Evolutionary conservation across 2,329 filamentous ascomycete genomes (phyloP).

Genomic region (Penicillium brevicompactum): DNA sequence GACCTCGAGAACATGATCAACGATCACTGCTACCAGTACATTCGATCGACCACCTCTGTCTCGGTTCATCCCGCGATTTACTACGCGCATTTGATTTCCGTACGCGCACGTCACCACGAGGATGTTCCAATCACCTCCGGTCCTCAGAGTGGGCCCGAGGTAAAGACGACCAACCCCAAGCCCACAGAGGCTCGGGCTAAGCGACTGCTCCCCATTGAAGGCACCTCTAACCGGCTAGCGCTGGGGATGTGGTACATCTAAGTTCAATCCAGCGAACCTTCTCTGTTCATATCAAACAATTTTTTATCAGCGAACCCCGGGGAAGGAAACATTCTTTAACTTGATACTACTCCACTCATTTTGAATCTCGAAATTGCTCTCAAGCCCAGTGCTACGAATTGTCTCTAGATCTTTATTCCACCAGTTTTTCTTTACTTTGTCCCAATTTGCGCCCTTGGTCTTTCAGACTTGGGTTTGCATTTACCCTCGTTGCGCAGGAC

Average conservation of each 20-base stretch:
- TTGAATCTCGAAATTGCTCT: not conserved
- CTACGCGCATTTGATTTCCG: slow-evolving; percentile 88
- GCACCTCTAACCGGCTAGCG: slow-evolving; percentile 29
- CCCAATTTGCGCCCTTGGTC: not conserved
- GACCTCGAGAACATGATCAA: slow-evolving; percentile 87
- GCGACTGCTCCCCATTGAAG: slow-evolving; percentile 37
- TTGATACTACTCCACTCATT: too few relatives aligned
- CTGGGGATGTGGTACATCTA: slow-evolving; percentile 47
- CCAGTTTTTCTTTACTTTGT: not conserved
- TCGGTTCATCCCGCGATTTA: slow-evolving; percentile 82
- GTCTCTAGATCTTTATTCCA: not conserved
- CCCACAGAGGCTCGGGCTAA: slow-evolving; percentile 34
- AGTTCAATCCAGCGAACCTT: not conserved
- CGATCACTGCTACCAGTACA: slow-evolving; percentile 92
- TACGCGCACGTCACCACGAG: slow-evolving; percentile 77
- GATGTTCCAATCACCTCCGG: slow-evolving; percentile 45
- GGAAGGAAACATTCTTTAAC: not conserved
- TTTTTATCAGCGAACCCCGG: not conserved
- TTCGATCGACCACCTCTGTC: slow-evolving; percentile 87
- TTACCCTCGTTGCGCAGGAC: too few relatives aligned
- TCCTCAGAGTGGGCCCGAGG: slow-evolving; percentile 42
- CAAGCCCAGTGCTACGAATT: not conserved
- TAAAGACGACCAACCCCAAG: slow-evolving; percentile 34
- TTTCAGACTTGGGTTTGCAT: not conserved
- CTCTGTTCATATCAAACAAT: too few relatives aligned